Evolutionary conservation across 768 basidiomycete species (phyloP).

Genomic region (Arthromyces matolae): DNA sequence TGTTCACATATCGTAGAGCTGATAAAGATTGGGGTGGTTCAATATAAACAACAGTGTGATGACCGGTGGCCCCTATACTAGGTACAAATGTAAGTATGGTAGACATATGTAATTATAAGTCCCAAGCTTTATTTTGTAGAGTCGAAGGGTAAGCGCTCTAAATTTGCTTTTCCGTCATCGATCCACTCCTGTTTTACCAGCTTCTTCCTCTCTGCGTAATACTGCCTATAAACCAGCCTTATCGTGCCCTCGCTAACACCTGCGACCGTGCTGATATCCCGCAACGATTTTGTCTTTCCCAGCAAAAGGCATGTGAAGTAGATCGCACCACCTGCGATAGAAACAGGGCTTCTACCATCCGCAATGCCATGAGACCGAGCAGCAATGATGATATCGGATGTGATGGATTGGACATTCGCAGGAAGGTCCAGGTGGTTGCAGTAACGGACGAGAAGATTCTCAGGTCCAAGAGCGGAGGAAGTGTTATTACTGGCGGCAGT

Average conservation of each 20-base stretch:
- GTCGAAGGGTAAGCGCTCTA: conserved; percentile 41
- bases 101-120: no score
- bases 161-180: conserved; percentile 69
- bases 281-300: conserved; percentile 67
- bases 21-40: no score
- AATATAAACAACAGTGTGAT: no score
- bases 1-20: no score
- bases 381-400: conserved; percentile 75
- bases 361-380: conserved; percentile 84
- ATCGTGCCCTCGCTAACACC: conserved; percentile 96
- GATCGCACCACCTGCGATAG: conserved; percentile 97
- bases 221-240: conserved; percentile 81
- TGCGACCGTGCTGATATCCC: conserved; percentile 87
- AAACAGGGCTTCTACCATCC: conserved; percentile 91
- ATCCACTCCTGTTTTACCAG: conserved; percentile 86
- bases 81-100: no score
- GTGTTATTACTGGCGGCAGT: conserved; percentile 43
- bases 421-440: conserved; percentile 90
- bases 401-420: conserved; percentile 77
- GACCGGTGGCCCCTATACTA: no score
- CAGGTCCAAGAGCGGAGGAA: conserved; percentile 63
- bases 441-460: conserved; percentile 87
- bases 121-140: conserved; percentile 29
- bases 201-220: conserved; percentile 70
- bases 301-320: conserved; percentile 87